Conservation (phyloP, 2,329 filamentous ascomycete species). For the Metarhizium guizhouense region DNA sequence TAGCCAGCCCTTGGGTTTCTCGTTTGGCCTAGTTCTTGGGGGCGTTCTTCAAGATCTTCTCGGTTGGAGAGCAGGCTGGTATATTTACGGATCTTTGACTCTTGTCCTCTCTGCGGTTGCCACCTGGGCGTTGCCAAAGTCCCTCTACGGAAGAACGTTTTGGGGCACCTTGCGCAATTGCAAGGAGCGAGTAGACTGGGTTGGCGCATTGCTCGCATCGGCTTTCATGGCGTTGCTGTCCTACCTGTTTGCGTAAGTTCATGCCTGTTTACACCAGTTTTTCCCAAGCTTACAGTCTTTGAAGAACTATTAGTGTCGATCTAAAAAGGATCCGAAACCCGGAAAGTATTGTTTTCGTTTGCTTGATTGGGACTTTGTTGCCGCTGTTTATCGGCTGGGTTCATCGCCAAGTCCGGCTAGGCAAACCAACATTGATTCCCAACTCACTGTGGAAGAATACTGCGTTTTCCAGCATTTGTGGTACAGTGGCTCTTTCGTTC, state of each 20-base stretch:
- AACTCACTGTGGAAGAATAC: constrained; percentile 53
- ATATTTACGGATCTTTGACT: constrained; percentile 26
- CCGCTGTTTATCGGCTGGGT: constrained; percentile 47
- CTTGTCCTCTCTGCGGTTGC: constrained; percentile 26
- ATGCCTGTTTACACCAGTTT: background rate
- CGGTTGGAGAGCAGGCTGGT: constrained; percentile 41
- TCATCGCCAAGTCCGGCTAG: constrained; percentile 32
- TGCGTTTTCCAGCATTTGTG: constrained; percentile 46
- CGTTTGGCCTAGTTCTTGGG: constrained; percentile 38
- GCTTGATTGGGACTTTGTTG: constrained; percentile 31
- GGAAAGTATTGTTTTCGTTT: constrained; percentile 35
- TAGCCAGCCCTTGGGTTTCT: constrained; percentile 39
- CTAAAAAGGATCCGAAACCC: constrained; percentile 31
- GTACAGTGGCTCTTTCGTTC: constrained; percentile 36
- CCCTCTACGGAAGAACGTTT: constrained; percentile 14
- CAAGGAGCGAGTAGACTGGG: constrained; percentile 41
- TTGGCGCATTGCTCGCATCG: constrained; percentile 39
- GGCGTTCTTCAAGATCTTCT: constrained; percentile 37
- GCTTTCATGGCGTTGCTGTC: constrained; percentile 37
- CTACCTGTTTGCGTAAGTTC: constrained; percentile 43
- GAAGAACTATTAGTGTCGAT: constrained; percentile 27
- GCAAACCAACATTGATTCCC: constrained; percentile 48
- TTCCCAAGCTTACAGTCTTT: background rate
- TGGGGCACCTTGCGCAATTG: constrained; percentile 13
- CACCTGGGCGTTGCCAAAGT: constrained; percentile 25